Conservation (phyloP, 345 rosid species). For the Hypericum perforatum region DNA sequence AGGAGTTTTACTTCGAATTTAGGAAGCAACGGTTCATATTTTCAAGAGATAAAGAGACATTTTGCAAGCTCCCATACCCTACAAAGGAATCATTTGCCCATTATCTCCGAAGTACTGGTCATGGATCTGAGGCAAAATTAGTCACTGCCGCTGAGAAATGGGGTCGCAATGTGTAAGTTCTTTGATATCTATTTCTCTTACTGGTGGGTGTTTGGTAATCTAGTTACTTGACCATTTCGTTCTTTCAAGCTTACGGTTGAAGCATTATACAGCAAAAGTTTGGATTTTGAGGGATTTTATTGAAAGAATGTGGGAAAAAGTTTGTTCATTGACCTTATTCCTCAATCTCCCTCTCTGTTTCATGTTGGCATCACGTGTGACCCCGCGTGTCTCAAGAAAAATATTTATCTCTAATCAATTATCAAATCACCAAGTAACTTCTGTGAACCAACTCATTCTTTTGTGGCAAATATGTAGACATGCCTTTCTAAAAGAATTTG, state of each 20-base stretch:
- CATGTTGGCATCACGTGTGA: no score
- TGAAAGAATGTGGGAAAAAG: no score
- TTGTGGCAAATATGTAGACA: no score
- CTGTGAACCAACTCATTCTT: no score
- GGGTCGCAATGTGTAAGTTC: constrained; percentile 96
- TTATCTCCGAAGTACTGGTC: constrained; percentile 73
- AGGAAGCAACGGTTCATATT: constrained; percentile 82
- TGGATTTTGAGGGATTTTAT: no score
- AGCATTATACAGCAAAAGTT: no score
- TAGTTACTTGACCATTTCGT: not conserved
- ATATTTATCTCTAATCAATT: no score
- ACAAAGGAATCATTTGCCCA: constrained; percentile 85
- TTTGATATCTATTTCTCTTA: constrained; percentile 3
- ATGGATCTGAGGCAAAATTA: constrained; percentile 84
- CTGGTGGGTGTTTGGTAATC: not conserved
- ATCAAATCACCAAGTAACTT: no score
- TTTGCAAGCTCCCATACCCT: constrained; percentile 90
- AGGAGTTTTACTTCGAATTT: constrained; percentile 89
- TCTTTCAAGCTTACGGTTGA: not conserved
- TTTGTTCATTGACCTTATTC: no score
- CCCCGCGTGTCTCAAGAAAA: no score
- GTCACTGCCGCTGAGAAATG: constrained; percentile 74
- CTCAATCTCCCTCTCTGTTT: no score
- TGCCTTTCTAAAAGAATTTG: no score
- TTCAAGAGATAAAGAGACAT: constrained; percentile 58